Conservation (phyloP, 1,284 basidiomycete genomes). For the Fomitopsis palustris region DNA sequence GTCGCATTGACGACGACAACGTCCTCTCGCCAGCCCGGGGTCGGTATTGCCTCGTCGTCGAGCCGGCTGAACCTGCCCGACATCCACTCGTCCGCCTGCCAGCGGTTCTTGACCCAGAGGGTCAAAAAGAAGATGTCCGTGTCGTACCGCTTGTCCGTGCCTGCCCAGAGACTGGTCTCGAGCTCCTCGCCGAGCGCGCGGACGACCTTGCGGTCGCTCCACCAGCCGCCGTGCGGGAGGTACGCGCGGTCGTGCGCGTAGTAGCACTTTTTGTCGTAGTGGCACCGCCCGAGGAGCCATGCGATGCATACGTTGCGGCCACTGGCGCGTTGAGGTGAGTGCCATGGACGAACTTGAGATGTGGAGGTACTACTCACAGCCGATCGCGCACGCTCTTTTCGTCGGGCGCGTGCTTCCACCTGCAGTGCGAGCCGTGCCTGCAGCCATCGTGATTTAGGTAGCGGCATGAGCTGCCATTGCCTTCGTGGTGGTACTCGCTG, state of each 20-base stretch:
- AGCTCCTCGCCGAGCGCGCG: not conserved
- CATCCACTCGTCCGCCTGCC: not conserved
- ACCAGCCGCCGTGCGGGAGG: not conserved
- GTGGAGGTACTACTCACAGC: slow-evolving; percentile 35
- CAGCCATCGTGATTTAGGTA: slow-evolving; percentile 51
- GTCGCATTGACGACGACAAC: not conserved
- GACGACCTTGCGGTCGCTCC: not conserved
- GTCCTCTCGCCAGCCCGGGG: not conserved
- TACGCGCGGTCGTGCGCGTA: slow-evolving; percentile 11
- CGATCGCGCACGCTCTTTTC: slow-evolving; percentile 46
- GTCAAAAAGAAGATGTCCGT: not conserved
- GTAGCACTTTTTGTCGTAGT: slow-evolving; percentile 27
- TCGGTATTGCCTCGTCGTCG: not conserved
- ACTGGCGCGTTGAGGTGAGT: slow-evolving; percentile 13
- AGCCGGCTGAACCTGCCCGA: not conserved
- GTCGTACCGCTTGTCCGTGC: not conserved
- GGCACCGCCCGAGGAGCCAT: slow-evolving; percentile 33
- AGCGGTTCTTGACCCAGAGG: not conserved
- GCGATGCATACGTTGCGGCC: slow-evolving; percentile 39
- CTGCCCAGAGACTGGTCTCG: not conserved
- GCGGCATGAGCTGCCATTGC: slow-evolving; percentile 47
- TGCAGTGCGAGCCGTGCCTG: slow-evolving; percentile 35
- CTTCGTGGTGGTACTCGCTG: slow-evolving; percentile 45
- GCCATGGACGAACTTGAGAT: not conserved
- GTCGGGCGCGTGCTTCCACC: slow-evolving; percentile 49